phyloP scores from a whole-genome alignment of 78 protist species.

The Dictyostelium firmibasis region DNA sequence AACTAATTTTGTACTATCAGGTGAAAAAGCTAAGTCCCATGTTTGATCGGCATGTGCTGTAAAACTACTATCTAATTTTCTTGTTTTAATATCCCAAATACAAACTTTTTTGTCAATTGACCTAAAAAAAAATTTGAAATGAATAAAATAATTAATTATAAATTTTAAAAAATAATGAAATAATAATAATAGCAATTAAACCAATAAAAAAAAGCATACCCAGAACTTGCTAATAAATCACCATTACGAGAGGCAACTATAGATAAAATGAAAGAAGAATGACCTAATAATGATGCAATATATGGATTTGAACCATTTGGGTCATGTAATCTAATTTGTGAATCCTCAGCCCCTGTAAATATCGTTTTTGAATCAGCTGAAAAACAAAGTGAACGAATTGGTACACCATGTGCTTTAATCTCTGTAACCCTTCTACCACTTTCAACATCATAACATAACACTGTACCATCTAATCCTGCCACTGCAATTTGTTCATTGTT shows the following conservation, averaged over 20 bases:
- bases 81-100: slow-evolving; percentile 69
- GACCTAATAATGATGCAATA: slow-evolving; percentile 68
- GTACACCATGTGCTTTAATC: slow-evolving; percentile 30
- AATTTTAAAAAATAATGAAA: not conserved
- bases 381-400: slow-evolving; percentile 47
- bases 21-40: slow-evolving; percentile 46
- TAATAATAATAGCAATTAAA: not conserved
- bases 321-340: slow-evolving; percentile 52
- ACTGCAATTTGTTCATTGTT: slow-evolving; percentile 40
- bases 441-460: slow-evolving; percentile 49
- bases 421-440: slow-evolving; percentile 28
- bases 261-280: slow-evolving; percentile 48
- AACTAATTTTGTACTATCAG: slow-evolving; percentile 37
- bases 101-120: slow-evolving; percentile 66
- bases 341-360: slow-evolving; percentile 69
- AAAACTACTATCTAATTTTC: slow-evolving; percentile 60
- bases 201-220: not conserved
- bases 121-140: not conserved
- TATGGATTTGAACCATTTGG: slow-evolving; percentile 10
- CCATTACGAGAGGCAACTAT: slow-evolving; percentile 41
- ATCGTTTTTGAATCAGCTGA: slow-evolving; percentile 26
- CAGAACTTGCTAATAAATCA: slow-evolving; percentile 68
- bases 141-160: not conserved
- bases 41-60: slow-evolving; percentile 52
- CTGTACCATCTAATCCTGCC: slow-evolving; percentile 65